phyloP scores from a whole-genome alignment of 2,329 filamentous ascomycete genomes.

The Fusarium newnesense region DNA sequence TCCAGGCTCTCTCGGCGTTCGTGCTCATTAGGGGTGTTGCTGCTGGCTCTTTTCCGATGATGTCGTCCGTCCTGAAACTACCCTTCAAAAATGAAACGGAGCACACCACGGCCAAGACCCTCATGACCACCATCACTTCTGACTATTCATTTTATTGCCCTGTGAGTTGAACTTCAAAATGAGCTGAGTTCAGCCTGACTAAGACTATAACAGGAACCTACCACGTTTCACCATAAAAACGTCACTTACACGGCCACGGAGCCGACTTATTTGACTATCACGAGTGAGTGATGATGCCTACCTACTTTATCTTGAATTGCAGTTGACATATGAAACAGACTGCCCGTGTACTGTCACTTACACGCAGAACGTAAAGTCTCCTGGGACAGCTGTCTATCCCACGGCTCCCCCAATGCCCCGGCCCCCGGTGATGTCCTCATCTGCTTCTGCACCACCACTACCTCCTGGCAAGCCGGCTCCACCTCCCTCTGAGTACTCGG shows the following conservation, averaged over 20 bases:
- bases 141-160: constrained; percentile 57
- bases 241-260: constrained; percentile 57
- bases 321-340: constrained; percentile 50
- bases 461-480: background rate
- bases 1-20: background rate
- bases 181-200: background rate
- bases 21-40: constrained; percentile 14
- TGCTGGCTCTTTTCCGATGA: background rate
- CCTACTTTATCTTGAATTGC: background rate
- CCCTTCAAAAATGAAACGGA: background rate
- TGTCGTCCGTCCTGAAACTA: background rate
- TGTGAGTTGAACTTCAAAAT: constrained; percentile 43
- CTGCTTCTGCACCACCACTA: background rate
- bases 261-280: constrained; percentile 57
- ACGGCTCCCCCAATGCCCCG: background rate
- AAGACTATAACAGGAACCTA: constrained; percentile 35
- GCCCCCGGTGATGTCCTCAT: background rate
- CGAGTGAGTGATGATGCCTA: constrained; percentile 48
- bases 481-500: constrained; percentile 4
- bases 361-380: background rate
- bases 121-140: constrained; percentile 51
- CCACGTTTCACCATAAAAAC: constrained; percentile 52
- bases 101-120: constrained; percentile 33
- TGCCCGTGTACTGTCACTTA: constrained; percentile 59
- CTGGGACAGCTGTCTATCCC: background rate